Evolutionary conservation across 148 eudicot species (phyloP).

Genomic region (Camellia japonica): DNA sequence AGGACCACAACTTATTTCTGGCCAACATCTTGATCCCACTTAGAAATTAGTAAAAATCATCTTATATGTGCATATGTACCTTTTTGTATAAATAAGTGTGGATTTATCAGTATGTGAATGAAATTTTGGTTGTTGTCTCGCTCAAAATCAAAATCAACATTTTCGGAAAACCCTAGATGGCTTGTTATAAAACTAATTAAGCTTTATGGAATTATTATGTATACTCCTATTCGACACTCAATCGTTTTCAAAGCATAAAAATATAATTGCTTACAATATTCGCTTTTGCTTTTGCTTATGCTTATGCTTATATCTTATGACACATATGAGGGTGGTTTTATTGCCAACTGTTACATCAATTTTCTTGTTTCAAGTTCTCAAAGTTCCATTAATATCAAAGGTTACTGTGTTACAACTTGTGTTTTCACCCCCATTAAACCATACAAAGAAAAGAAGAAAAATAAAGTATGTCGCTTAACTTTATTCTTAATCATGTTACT

Average conservation of each 20-base stretch:
- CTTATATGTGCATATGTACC: neutral
- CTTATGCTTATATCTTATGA: neutral
- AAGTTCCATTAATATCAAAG: neutral
- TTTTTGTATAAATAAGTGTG: neutral
- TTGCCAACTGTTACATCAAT: constrained; percentile 12
- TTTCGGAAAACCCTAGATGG: too few relatives aligned
- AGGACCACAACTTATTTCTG: neutral
- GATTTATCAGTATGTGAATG: too few relatives aligned
- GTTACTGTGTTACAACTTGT: neutral
- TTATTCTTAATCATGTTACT: constrained; percentile 29
- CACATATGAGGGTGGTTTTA: neutral
- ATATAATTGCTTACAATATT: neutral
- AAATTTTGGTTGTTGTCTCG: neutral
- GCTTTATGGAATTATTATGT: neutral
- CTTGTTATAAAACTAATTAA: neutral
- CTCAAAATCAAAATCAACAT: neutral
- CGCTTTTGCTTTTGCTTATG: neutral
- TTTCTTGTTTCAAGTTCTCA: neutral
- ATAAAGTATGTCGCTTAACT: constrained; percentile 20
- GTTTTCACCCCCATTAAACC: neutral
- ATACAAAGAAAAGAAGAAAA: neutral
- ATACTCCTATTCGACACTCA: neutral
- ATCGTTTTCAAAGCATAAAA: too few relatives aligned
- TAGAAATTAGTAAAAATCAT: neutral
- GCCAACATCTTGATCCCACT: neutral